These are phyloP conservation scores for Myxozyma kluyveri DNA, from an alignment of 805 yeast genomes.

Conservation along the genomic window DNA sequence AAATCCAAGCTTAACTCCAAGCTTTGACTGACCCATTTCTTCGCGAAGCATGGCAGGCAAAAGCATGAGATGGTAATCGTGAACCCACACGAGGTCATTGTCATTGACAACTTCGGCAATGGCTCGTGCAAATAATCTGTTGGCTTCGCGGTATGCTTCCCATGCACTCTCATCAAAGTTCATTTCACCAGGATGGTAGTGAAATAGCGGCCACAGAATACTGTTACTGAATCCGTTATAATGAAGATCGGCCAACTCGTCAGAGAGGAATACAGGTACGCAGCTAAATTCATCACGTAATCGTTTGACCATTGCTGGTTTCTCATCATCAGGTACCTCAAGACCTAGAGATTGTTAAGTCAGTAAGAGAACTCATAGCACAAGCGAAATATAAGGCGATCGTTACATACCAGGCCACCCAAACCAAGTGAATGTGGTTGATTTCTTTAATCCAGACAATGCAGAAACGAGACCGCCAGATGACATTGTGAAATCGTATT, in stretches of 20 bases:
- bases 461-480: slow-evolving; percentile 98
- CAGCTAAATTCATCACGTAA: slow-evolving; percentile 77
- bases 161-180: slow-evolving; percentile 96
- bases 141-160: slow-evolving; percentile 96
- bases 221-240: slow-evolving; percentile 95
- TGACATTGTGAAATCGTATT: slow-evolving; percentile 84
- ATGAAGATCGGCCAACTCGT: slow-evolving; percentile 90
- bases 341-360: slow-evolving; percentile 35
- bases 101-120: slow-evolving; percentile 69
- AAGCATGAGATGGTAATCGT: slow-evolving; percentile 95
- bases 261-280: slow-evolving; percentile 82
- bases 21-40: slow-evolving; percentile 47
- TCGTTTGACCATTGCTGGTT: slow-evolving; percentile 64
- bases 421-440: slow-evolving; percentile 88
- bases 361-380: too few relatives aligned
- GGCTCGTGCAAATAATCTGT: slow-evolving; percentile 71
- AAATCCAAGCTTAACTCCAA: slow-evolving; percentile 78
- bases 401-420: slow-evolving; percentile 85
- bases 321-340: slow-evolving; percentile 77
- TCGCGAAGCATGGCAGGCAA: slow-evolving; percentile 82
- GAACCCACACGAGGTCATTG: slow-evolving; percentile 93
- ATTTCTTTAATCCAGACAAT: slow-evolving; percentile 80
- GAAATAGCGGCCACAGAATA: slow-evolving; percentile 96
- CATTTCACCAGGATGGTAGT: slow-evolving; percentile 99
- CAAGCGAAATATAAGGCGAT: too few relatives aligned